Evolutionary conservation across 768 basidiomycete species (phyloP), one percentile per base, ranked within the genome.

Genomic region (Mycena vulgaris): DNA sequence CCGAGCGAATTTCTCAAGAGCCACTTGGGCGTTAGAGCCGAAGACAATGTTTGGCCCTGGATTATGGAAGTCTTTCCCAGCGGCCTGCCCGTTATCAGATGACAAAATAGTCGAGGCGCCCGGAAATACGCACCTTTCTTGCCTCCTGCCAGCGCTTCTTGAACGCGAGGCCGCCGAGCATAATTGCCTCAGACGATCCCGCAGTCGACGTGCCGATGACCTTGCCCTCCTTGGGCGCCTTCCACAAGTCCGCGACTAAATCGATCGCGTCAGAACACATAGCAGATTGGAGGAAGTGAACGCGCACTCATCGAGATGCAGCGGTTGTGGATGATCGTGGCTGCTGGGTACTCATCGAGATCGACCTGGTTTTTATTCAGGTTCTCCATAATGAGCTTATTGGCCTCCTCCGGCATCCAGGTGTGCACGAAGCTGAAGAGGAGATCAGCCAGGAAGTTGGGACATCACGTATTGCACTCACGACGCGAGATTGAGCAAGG

Each of bases 161-260:
- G 82, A 91, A 82, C 0, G 92, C 90, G 1, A 92, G 79, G 17
- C 90, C 90, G n/a, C 89, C 90, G 11, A 92, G 88, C 86, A 90
- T 89, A 78, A 92, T 91, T 1, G 90, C 91, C 78, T 92, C 90
- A 17, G 86, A 89, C 5, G 87, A 89, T 4, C 90, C 90, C 6
- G 89, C 89, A 13, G 90, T 91, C 14, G 90, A 88, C 0, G 89
- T 89, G 16, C 91, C 91, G 47, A 91, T 84, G 3, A 85, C 89
- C 63, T 88, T 84, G 35, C 82, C 79, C 3, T 81, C 84, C 66
- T 88, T 87, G 5, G 89, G 89, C 5, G 89, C 90, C 71, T 90
- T 89, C 90, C 90, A 92, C 21, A 92, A 82, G 74, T 89, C 82
- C 19, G 88, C 89, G 40, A 87, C 85, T 86, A 55, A 23, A 71